Conservation (phyloP, 345 rosid species). For the Eucalyptus urophylla region DNA sequence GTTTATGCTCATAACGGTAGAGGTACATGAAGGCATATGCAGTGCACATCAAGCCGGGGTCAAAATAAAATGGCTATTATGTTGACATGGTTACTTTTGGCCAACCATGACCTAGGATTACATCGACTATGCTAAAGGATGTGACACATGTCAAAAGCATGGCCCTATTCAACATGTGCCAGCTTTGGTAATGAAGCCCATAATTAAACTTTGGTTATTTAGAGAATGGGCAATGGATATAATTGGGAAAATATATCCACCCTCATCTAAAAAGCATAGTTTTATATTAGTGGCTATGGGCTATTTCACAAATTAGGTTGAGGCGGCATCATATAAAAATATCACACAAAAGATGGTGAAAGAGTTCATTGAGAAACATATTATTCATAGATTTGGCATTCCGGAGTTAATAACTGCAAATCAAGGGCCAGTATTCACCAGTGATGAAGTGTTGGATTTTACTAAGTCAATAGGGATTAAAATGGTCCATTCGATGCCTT, state of each 20-base stretch:
- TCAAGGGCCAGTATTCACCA: neutral
- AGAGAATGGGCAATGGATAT: neutral
- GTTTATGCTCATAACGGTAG: neutral
- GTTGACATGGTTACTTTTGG: neutral
- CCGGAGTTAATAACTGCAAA: neutral
- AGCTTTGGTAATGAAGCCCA: neutral
- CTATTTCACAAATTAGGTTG: neutral
- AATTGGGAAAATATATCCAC: neutral
- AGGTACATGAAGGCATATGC: neutral
- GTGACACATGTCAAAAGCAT: neutral
- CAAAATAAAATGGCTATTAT: neutral
- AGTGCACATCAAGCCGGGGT: neutral
- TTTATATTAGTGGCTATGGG: neutral
- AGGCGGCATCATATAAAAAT: neutral
- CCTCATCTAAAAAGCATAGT: neutral
- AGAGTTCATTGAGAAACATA: neutral
- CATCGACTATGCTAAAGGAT: neutral
- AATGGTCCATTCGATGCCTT: neutral
- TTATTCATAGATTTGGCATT: neutral
- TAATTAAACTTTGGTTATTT: neutral
- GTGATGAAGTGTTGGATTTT: fast-evolving
- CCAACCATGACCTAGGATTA: neutral
- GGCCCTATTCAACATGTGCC: neutral
- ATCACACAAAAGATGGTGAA: neutral
- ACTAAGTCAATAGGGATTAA: neutral